These are phyloP conservation scores for Arthrobotrys iridis DNA, from an alignment of 2,329 filamentous ascomycete genomes.

Conservation along the genomic window DNA sequence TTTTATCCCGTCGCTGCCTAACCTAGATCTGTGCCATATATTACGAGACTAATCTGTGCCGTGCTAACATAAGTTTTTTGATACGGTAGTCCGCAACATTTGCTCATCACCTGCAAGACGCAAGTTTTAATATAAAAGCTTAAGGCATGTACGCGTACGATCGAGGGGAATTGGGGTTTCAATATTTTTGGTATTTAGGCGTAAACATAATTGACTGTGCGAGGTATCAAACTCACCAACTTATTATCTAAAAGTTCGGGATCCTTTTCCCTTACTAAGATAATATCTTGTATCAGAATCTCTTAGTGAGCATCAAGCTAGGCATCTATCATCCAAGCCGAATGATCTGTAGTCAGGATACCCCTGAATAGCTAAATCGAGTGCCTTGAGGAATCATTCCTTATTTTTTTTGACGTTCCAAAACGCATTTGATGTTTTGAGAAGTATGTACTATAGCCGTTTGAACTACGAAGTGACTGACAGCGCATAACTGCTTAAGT, in stretches of 20 bases:
- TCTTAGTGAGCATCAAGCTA: not conserved
- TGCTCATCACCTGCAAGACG: conserved; percentile 5
- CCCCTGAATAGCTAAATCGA: conserved; percentile 1
- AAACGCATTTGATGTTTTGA: too few relatives aligned
- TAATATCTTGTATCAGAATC: not conserved
- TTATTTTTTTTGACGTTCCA: too few relatives aligned
- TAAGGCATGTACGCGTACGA: too few relatives aligned
- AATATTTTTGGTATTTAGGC: not conserved
- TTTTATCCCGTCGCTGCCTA: conserved; percentile 16
- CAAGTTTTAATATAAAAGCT: conserved; percentile 8
- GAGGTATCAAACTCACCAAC: not conserved
- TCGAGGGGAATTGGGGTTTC: not conserved
- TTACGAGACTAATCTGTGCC: not conserved
- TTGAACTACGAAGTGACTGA: too few relatives aligned
- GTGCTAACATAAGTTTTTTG: not conserved
- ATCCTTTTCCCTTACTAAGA: not conserved
- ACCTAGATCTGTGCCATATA: too few relatives aligned
- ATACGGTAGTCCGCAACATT: not conserved
- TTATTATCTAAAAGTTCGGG: not conserved
- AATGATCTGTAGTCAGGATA: conserved; percentile 22
- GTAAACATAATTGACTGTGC: not conserved
- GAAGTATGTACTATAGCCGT: too few relatives aligned
- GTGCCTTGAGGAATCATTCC: not conserved
- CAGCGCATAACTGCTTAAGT: too few relatives aligned
- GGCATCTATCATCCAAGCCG: not conserved